These are phyloP conservation scores for Eragrostis curvula DNA, from an alignment of 176 grass and related monocot genomes.

Conservation along the genomic window DNA sequence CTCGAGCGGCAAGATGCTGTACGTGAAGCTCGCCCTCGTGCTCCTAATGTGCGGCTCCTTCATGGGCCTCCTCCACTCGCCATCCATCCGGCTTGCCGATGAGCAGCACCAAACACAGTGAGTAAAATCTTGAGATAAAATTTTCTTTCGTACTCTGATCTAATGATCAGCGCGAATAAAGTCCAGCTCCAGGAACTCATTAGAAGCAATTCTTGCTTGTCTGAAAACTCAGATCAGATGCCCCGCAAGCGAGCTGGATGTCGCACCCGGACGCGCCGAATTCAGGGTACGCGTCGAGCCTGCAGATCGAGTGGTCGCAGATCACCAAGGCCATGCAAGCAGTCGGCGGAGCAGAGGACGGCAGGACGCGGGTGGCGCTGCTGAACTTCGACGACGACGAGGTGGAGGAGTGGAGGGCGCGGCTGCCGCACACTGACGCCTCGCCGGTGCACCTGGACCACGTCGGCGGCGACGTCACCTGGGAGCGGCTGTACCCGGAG, in stretches of 20 bases:
- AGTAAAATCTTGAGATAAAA: neutral
- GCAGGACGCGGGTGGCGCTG: slow-evolving; percentile 33
- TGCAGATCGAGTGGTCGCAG: slow-evolving; percentile 46
- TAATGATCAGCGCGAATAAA: neutral
- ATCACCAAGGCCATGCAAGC: slow-evolving; percentile 33
- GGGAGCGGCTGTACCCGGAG: slow-evolving; percentile 64
- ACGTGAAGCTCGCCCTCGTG: slow-evolving; percentile 56
- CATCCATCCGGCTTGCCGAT: slow-evolving; percentile 40
- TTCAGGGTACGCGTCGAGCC: slow-evolving; percentile 39
- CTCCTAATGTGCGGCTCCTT: slow-evolving; percentile 67
- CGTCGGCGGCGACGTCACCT: slow-evolving; percentile 49
- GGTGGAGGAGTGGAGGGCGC: slow-evolving; percentile 27
- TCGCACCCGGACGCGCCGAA: slow-evolving; percentile 27
- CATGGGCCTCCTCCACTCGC: slow-evolving; percentile 58
- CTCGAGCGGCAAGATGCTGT: slow-evolving; percentile 47
- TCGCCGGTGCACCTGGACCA: slow-evolving; percentile 26
- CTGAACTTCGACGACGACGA: slow-evolving; percentile 55
- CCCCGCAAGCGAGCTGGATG: slow-evolving; percentile 7
- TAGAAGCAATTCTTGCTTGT: neutral
- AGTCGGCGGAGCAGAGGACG: neutral
- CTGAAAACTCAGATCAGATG: slow-evolving; percentile 29
- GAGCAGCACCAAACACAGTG: slow-evolving; percentile 26
- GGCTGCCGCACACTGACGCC: slow-evolving; percentile 26
- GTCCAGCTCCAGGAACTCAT: neutral
- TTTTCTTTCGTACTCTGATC: neutral